Evolutionary conservation across 1,284 basidiomycete genomes (phyloP).

Genomic region (Pterulicium gracile): DNA sequence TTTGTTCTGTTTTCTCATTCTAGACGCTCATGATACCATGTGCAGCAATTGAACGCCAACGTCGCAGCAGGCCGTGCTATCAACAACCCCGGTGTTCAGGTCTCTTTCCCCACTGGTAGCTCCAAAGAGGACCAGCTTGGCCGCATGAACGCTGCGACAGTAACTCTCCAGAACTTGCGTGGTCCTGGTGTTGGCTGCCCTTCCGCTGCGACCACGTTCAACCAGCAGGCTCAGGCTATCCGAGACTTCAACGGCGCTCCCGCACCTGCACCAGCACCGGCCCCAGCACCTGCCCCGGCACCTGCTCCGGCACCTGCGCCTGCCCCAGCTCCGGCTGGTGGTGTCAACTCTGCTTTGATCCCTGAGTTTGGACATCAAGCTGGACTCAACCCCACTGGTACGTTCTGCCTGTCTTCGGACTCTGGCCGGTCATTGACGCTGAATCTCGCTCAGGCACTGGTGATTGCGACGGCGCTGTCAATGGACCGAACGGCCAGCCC

Average conservation of each 20-base stretch:
- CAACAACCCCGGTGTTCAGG: slow-evolving; percentile 25
- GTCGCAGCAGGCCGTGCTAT: slow-evolving; percentile 33
- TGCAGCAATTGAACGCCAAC: slow-evolving; percentile 27
- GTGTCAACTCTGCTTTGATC: slow-evolving; percentile 37
- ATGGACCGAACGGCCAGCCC: slow-evolving; percentile 24
- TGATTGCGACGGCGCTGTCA: slow-evolving; percentile 30
- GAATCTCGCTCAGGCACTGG: slow-evolving; percentile 19
- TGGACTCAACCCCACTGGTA: slow-evolving; percentile 42
- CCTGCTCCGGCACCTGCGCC: slow-evolving; percentile 1
- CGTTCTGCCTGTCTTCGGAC: slow-evolving; percentile 3
- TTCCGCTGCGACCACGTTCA: slow-evolving; percentile 19
- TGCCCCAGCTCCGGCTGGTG: slow-evolving; percentile 9
- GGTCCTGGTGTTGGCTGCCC: slow-evolving; percentile 27
- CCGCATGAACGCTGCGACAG: slow-evolving; percentile 25
- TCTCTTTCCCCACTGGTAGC: slow-evolving; percentile 33
- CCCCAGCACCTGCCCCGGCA: slow-evolving; percentile 1
- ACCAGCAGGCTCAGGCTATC: slow-evolving; percentile 16
- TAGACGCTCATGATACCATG: background rate
- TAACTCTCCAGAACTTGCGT: slow-evolving; percentile 26
- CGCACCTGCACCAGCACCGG: background rate
- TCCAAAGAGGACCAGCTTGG: slow-evolving; percentile 25
- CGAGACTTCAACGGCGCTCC: slow-evolving; percentile 4
- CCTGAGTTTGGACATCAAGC: slow-evolving; percentile 41
- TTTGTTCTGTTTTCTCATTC: slow-evolving; percentile 4
- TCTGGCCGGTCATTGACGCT: background rate